Evolutionary conservation across 768 basidiomycete species (phyloP).

Genomic region (Lactarius indigo): DNA sequence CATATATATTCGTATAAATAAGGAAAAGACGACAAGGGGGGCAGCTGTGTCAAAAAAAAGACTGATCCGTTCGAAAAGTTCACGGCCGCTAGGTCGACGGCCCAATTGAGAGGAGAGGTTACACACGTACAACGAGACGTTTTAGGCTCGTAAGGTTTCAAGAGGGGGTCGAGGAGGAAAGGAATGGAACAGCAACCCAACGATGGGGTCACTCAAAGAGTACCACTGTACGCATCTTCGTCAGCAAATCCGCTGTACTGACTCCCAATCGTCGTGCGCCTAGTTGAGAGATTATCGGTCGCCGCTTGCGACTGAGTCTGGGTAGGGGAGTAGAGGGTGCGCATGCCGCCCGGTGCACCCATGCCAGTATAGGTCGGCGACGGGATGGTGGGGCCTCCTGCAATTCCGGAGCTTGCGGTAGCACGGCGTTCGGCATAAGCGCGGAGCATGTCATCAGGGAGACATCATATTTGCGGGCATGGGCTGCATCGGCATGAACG

Average conservation of each 20-base stretch:
- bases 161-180: background rate
- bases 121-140: constrained; percentile 14
- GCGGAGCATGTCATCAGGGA: constrained; percentile 74
- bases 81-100: background rate
- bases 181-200: background rate
- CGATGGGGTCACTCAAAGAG: background rate
- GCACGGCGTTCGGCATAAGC: constrained; percentile 57
- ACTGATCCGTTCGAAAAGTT: background rate
- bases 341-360: constrained; percentile 32
- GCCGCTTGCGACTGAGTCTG: constrained; percentile 6
- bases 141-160: background rate
- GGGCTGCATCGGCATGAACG: constrained; percentile 40
- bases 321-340: constrained; percentile 34
- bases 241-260: constrained; percentile 28
- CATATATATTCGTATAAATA: constrained; percentile 2
- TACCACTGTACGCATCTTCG: constrained; percentile 32
- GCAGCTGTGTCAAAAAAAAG: background rate
- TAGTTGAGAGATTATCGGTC: constrained; percentile 11
- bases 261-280: constrained; percentile 30
- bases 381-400: constrained; percentile 28
- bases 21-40: background rate
- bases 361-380: constrained; percentile 29
- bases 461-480: constrained; percentile 44
- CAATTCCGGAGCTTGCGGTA: constrained; percentile 33
- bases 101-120: background rate